Percentiles rank a stretch among this genome's conserved stretches.
Conservation (phyloP, 2,329 filamentous ascomycete genomes). For the Fusarium palustre region DNA sequence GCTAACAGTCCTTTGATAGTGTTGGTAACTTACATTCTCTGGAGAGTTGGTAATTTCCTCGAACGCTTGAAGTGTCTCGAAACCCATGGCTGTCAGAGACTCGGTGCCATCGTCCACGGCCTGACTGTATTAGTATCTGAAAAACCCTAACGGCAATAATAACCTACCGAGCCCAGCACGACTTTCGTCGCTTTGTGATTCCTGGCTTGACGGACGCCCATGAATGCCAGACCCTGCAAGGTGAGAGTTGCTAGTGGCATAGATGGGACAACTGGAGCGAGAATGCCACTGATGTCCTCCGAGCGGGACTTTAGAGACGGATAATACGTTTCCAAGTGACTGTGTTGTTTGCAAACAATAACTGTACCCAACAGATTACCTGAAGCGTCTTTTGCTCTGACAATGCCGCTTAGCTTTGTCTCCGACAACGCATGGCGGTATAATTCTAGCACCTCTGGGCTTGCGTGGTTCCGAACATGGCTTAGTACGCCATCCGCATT, state of each 20-base stretch:
- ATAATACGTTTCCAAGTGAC: constrained; percentile 75
- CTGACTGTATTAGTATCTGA: constrained; percentile 55
- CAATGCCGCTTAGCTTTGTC: constrained; percentile 79
- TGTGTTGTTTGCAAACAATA: constrained; percentile 79
- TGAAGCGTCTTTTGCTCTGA: constrained; percentile 78
- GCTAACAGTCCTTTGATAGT: not conserved
- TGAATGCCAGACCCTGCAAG: constrained; percentile 79
- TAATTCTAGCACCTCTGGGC: constrained; percentile 82
- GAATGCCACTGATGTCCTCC: constrained; percentile 76
- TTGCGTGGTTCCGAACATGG: constrained; percentile 78
- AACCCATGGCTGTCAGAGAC: constrained; percentile 81
- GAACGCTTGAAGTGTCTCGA: constrained; percentile 81
- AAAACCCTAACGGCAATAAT: too few relatives aligned
- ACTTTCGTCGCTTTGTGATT: constrained; percentile 78
- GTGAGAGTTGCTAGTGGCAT: constrained; percentile 76
- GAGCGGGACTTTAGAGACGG: constrained; percentile 73
- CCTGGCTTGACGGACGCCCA: constrained; percentile 86
- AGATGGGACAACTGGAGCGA: constrained; percentile 80
- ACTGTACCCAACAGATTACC: constrained; percentile 81
- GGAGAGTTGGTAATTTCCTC: constrained; percentile 80
- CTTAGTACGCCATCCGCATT: constrained; percentile 79
- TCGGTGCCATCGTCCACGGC: constrained; percentile 78
- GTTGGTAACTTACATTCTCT: constrained; percentile 57
- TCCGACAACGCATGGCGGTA: constrained; percentile 81
- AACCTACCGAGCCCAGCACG: constrained; percentile 81